phyloP scores from a whole-genome alignment of 768 basidiomycete species.

The Russula ochroleuca region DNA sequence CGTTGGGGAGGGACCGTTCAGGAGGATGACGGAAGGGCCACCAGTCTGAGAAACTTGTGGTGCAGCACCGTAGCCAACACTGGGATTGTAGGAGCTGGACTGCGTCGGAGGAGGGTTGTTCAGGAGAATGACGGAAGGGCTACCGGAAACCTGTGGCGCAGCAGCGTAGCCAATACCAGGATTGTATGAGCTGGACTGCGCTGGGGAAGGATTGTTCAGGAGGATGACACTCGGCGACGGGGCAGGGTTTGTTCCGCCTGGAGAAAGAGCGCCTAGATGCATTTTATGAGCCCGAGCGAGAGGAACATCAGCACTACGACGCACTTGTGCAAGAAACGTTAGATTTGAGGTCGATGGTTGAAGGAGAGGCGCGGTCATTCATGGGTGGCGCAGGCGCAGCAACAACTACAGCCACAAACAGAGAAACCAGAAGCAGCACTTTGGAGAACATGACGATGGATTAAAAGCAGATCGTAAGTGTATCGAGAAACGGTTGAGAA shows the following conservation, averaged over 20 bases:
- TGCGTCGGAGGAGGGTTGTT: neutral
- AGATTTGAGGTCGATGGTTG: neutral
- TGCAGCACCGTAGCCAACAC: neutral
- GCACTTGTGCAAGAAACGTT: constrained; percentile 16
- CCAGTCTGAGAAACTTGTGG: no score
- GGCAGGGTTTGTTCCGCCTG: neutral
- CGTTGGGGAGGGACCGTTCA: constrained; percentile 17
- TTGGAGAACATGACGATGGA: constrained; percentile 21
- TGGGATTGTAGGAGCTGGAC: neutral
- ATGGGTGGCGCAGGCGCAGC: constrained; percentile 22
- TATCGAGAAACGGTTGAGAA: neutral
- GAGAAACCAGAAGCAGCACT: neutral
- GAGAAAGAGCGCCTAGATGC: neutral
- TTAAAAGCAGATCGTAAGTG: neutral
- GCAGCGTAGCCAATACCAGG: neutral
- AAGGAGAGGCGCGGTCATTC: neutral
- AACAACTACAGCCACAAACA: constrained; percentile 11
- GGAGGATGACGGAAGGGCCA: constrained; percentile 8
- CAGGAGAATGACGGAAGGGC: constrained; percentile 22
- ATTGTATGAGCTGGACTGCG: neutral
- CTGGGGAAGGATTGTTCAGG: constrained; percentile 17
- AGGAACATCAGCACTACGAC: neutral
- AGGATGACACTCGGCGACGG: constrained; percentile 19
- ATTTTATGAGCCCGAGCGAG: constrained; percentile 2
- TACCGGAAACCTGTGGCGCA: neutral